Percentiles rank a stretch among this genome's conserved stretches.
Conservation (phyloP, 805 yeast genomes). For the Wickerhamiella shivajii region DNA sequence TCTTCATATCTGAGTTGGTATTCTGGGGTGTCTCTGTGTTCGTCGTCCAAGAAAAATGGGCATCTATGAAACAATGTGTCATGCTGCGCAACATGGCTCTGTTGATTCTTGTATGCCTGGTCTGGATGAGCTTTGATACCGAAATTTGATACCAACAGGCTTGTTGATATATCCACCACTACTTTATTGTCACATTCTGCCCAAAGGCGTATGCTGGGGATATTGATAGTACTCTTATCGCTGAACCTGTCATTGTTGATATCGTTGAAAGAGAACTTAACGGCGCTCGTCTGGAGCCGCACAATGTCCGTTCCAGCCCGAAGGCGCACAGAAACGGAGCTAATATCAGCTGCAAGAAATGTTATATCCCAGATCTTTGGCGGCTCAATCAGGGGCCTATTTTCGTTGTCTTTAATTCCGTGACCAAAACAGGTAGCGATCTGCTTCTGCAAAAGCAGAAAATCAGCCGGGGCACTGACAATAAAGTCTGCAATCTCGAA, state of each 20-base stretch:
- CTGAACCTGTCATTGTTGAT: constrained; percentile 54
- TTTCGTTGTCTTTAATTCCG: constrained; percentile 63
- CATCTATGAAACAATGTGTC: constrained; percentile 78
- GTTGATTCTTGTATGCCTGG: constrained; percentile 39
- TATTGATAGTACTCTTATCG: constrained; percentile 33
- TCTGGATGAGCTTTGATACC: constrained; percentile 35
- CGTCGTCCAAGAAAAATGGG: constrained; percentile 50
- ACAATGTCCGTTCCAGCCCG: constrained; percentile 21
- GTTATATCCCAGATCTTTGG: constrained; percentile 56
- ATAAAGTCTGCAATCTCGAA: constrained; percentile 47
- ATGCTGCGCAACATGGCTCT: constrained; percentile 46
- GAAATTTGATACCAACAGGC: constrained; percentile 46
- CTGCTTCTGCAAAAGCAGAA: constrained; percentile 27
- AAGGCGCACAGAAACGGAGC: constrained; percentile 32
- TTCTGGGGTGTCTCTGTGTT: constrained; percentile 28
- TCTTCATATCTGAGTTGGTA: constrained; percentile 1
- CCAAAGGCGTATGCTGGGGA: constrained; percentile 33
- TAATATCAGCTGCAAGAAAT: constrained; percentile 41
- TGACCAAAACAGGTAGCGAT: constrained; percentile 38
- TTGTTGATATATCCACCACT: constrained; percentile 32
- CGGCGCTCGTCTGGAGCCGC: constrained; percentile 18
- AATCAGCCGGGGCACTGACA: constrained; percentile 37
- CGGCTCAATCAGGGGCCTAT: constrained; percentile 44
- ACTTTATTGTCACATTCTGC: constrained; percentile 14
- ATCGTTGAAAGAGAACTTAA: constrained; percentile 42